Evolutionary conservation across 1,139 yeast species (phyloP).

Genomic region (Zygotorulaspora mrakii): DNA sequence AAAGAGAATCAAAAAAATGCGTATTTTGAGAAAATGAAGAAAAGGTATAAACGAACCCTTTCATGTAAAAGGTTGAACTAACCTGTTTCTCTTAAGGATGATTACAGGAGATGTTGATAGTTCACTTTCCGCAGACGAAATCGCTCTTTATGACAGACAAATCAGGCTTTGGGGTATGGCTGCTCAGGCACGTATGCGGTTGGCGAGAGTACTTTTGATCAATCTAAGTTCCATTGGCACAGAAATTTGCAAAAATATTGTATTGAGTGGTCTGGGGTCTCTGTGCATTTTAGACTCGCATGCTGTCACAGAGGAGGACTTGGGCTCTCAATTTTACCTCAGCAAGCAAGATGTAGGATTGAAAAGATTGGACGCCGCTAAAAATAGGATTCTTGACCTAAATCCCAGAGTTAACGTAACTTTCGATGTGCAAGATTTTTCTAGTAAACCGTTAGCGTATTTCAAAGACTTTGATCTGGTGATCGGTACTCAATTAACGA

Average conservation of each 20-base stretch:
- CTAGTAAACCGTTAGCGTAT: conserved; percentile 40
- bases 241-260: conserved; percentile 79
- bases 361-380: conserved; percentile 52
- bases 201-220: conserved; percentile 65
- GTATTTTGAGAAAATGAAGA: too few relatives aligned
- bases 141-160: conserved; percentile 91
- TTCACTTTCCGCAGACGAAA: conserved; percentile 59
- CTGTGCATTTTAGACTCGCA: conserved; percentile 66
- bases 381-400: conserved; percentile 57
- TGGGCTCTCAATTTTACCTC: conserved; percentile 77
- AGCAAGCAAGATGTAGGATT: conserved; percentile 54
- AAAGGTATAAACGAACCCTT: too few relatives aligned
- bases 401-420: conserved; percentile 68
- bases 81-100: background rate
- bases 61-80: too few relatives aligned
- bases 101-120: background rate
- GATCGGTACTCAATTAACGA: conserved; percentile 64
- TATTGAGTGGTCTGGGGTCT: conserved; percentile 82
- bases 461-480: conserved; percentile 64
- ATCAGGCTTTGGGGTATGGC: conserved; percentile 95
- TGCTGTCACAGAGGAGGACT: conserved; percentile 55
- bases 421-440: conserved; percentile 40
- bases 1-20: too few relatives aligned
- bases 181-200: conserved; percentile 77
- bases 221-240: conserved; percentile 71